Percentiles rank a stretch among this genome's conserved stretches.
These are phyloP conservation scores for Mycosphaerella sp. DNA, from an alignment of 2,329 filamentous ascomycete genomes.

Conservation along the genomic window DNA sequence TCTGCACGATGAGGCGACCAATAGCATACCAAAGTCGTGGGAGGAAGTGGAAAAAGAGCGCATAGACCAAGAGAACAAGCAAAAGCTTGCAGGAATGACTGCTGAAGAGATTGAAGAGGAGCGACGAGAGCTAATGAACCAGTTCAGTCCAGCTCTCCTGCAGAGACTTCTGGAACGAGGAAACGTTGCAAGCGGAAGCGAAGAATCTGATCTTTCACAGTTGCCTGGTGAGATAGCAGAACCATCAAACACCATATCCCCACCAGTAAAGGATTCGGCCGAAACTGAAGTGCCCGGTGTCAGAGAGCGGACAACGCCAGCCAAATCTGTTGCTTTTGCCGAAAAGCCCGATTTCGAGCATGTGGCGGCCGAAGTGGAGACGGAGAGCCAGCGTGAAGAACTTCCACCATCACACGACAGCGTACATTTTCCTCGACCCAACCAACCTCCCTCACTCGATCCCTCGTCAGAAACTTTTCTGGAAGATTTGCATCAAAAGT, in stretches of 20 bases:
- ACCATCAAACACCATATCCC: background rate
- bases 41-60: slow-evolving; percentile 56
- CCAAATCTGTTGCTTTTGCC: slow-evolving; percentile 25
- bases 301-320: slow-evolving; percentile 12
- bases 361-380: slow-evolving; percentile 4
- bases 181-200: slow-evolving; percentile 61
- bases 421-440: slow-evolving; percentile 55
- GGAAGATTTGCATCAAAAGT: slow-evolving; percentile 76
- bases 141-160: slow-evolving; percentile 67
- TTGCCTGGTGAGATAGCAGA: background rate
- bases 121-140: slow-evolving; percentile 70
- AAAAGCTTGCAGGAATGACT: slow-evolving; percentile 70
- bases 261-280: background rate
- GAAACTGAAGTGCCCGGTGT: background rate
- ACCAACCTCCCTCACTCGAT: slow-evolving; percentile 65
- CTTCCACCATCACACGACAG: slow-evolving; percentile 19
- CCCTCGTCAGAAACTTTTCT: slow-evolving; percentile 79
- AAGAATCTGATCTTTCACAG: slow-evolving; percentile 35
- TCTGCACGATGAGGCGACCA: slow-evolving; percentile 1
- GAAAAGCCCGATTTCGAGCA: slow-evolving; percentile 11
- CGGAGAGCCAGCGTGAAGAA: slow-evolving; percentile 3
- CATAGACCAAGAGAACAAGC: slow-evolving; percentile 78
- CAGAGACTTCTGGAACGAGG: slow-evolving; percentile 69
- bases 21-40: slow-evolving; percentile 24
- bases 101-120: slow-evolving; percentile 73